Percentiles rank a stretch among this genome's conserved stretches.
phyloP scores from a whole-genome alignment of 2,329 filamentous ascomycete genomes.

The Pyrenophora teres region DNA sequence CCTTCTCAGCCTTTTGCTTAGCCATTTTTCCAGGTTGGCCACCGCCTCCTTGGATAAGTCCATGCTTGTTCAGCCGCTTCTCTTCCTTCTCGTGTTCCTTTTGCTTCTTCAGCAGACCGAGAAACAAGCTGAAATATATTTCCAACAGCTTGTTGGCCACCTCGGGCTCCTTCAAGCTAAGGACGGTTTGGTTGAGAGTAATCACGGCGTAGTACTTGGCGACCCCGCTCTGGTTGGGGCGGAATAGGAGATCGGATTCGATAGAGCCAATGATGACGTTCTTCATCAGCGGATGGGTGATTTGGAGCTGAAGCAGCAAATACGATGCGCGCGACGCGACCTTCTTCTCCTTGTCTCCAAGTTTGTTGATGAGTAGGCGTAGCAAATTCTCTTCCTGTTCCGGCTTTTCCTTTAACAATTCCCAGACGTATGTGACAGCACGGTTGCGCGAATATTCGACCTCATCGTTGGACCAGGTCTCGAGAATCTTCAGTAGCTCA shows the following conservation, averaged over 20 bases:
- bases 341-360: slow-evolving; percentile 93
- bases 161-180: slow-evolving; percentile 80
- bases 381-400: slow-evolving; percentile 96
- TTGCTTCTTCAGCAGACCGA: slow-evolving; percentile 73
- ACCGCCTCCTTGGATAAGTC: slow-evolving; percentile 59
- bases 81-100: slow-evolving; percentile 49
- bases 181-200: slow-evolving; percentile 93
- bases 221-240: slow-evolving; percentile 82
- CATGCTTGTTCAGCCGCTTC: slow-evolving; percentile 54
- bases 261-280: slow-evolving; percentile 80
- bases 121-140: slow-evolving; percentile 91
- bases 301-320: slow-evolving; percentile 87
- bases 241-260: slow-evolving; percentile 85
- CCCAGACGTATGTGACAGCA: slow-evolving; percentile 88
- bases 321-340: slow-evolving; percentile 93
- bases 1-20: slow-evolving; percentile 50
- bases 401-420: slow-evolving; percentile 90
- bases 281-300: slow-evolving; percentile 92
- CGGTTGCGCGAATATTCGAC: slow-evolving; percentile 89
- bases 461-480: slow-evolving; percentile 93
- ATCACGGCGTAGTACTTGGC: slow-evolving; percentile 96
- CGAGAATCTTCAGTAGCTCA: slow-evolving; percentile 86
- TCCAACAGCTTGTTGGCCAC: slow-evolving; percentile 80
- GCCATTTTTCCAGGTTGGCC: slow-evolving; percentile 60
- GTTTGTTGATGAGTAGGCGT: slow-evolving; percentile 90